Base-by-base conservation (phyloP, 2,329 filamentous ascomycete species). In the Juglanconis sp. region DNA sequence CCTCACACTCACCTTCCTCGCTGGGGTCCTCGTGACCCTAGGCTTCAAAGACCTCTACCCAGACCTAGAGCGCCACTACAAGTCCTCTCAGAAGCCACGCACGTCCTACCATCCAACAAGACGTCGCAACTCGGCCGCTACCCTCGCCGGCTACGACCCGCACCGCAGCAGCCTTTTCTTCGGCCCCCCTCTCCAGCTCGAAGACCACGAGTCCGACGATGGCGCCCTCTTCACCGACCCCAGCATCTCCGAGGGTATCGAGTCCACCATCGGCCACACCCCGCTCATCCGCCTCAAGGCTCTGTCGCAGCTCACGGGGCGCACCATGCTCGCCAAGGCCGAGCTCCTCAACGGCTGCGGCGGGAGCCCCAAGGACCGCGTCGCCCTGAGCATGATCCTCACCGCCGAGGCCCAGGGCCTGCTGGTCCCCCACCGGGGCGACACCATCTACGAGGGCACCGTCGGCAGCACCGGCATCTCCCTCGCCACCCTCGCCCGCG, bases 311-410 rank as follows among this genome's bases (percentile, higher is more conserved):
- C 91, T 88, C 17, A 97, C 95, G 4, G 92, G 92, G 24, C 92
- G 95, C 69, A 87, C 87, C 46, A 96, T 99, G 69, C 80, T 98
- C 40, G 95, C 89, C 66, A 99, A 99, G 76, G 92, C 92, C 53
- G 95, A 99, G 82, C 96, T 96, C 71, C 83, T 99, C 57, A 98
- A 99, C 76, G 95, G 93, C 53, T 94, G 93, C 3, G 95, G 95
- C 15, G 91, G 91, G 68, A 95, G 90, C 67, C 93, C 95, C 46
- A 99, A 99, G 75, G 95, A 99, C 75, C 86, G 95, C 56, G 95
- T 99, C 13, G 95, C 95, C 1, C 82, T 98, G 42, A 90, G 85
- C 75, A 96, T 98, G 81, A 96, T 99, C 72, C 77, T 86, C 49
- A 76, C 87, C 73, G 95, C 93, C 48, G 95, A 99, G 79, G 82